Evolutionary conservation across 1,139 yeast species (phyloP).

Genomic region (Diutina mesorugosa): DNA sequence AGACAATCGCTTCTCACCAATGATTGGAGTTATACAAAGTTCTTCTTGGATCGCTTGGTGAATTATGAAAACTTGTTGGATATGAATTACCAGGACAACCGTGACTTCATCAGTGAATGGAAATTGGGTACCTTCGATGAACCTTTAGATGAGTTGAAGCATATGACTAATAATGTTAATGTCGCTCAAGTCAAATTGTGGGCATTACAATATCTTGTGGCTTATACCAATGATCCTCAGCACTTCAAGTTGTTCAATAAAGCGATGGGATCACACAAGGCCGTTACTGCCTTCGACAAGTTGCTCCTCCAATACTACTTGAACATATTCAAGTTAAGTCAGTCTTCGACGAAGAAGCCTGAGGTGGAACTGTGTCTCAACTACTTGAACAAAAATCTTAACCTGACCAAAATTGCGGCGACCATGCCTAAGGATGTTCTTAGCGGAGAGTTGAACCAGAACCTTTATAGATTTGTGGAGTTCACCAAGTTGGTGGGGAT

Average conservation of each 20-base stretch:
- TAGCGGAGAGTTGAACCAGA: constrained; percentile 13
- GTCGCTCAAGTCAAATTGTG: neutral
- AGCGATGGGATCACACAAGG: neutral
- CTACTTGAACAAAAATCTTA: constrained; percentile 19
- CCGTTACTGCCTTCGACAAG: neutral
- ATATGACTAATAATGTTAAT: neutral
- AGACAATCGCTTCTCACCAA: constrained; percentile 24
- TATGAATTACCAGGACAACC: constrained; percentile 5
- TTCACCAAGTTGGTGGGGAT: constrained; percentile 12
- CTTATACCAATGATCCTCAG: neutral
- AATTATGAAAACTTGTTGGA: neutral
- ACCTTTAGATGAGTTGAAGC: constrained; percentile 3
- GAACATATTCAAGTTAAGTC: neutral
- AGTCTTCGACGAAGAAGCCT: neutral
- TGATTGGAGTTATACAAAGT: constrained; percentile 4
- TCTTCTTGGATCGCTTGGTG: neutral
- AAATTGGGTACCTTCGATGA: constrained; percentile 5
- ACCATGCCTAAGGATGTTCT: constrained; percentile 8
- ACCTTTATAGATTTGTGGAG: constrained; percentile 14
- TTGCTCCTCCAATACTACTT: neutral
- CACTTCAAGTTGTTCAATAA: neutral
- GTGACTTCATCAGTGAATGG: constrained; percentile 7
- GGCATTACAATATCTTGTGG: neutral
- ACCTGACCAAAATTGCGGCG: constrained; percentile 11
- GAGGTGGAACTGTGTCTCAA: constrained; percentile 18